A percentile compares a stretch with the other conserved stretches of the same genome.
Conservation (phyloP, 2,329 filamentous ascomycete species). For the Beauveria bassiana region DNA sequence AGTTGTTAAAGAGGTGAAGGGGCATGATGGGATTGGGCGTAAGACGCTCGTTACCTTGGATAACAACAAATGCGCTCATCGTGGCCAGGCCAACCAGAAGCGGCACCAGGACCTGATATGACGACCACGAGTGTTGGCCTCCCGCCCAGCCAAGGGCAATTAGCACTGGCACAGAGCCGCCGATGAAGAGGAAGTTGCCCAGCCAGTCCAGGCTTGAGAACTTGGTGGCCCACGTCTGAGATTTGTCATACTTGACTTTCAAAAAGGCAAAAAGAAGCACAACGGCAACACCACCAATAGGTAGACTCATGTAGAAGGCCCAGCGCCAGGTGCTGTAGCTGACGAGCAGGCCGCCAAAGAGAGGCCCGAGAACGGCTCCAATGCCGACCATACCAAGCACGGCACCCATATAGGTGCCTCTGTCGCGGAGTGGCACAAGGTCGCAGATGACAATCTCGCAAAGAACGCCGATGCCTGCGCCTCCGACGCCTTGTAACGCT, state of each 20-base stretch:
- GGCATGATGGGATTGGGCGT: conserved; percentile 32
- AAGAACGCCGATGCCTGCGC: conserved; percentile 16
- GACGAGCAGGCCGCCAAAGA: conserved; percentile 23
- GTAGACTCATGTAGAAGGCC: conserved; percentile 37
- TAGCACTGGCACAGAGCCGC: conserved; percentile 32
- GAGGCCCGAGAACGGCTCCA: conserved; percentile 25
- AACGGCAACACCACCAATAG: conserved; percentile 19
- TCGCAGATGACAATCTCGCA: conserved; percentile 29
- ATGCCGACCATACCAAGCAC: conserved; percentile 24
- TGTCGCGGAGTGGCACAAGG: conserved; percentile 37
- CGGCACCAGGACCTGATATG: conserved; percentile 38
- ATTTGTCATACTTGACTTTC: conserved; percentile 16
- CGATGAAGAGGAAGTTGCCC: conserved; percentile 33
- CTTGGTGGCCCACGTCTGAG: conserved; percentile 10
- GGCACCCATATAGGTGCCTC: conserved; percentile 31
- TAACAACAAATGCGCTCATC: conserved; percentile 28
- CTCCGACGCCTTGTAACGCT: conserved; percentile 34
- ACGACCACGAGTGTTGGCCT: conserved; percentile 40
- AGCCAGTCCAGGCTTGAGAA: conserved; percentile 29
- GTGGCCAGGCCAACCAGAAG: conserved; percentile 35
- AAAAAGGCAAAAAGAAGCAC: conserved; percentile 18
- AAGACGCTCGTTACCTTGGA: conserved; percentile 21
- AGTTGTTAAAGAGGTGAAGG: conserved; percentile 34
- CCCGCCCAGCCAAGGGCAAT: conserved; percentile 47
- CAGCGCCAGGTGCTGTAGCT: conserved; percentile 31